Percentiles rank a stretch among this genome's conserved stretches.
phyloP scores from a whole-genome alignment of 2,329 filamentous ascomycete genomes.

The Lizonia empirigonia region DNA sequence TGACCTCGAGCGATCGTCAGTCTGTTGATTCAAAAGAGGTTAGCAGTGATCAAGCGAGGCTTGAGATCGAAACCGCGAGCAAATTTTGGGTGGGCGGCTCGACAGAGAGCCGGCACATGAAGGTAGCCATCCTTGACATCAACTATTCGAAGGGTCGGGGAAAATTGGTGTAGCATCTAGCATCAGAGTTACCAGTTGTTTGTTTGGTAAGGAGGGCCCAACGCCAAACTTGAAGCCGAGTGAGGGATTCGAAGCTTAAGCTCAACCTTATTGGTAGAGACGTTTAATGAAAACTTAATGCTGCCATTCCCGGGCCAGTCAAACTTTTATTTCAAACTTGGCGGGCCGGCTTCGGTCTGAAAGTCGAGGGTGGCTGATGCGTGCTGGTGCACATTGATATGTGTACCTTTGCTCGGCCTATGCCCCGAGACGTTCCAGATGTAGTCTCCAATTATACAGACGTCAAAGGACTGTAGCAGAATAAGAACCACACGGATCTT shows the following conservation, averaged over 20 bases:
- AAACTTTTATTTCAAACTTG: background rate
- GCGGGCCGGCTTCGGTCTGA: background rate
- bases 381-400: slow-evolving; percentile 1
- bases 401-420: background rate
- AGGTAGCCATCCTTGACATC: background rate
- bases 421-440: slow-evolving; percentile 1
- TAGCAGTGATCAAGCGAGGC: slow-evolving; percentile 2
- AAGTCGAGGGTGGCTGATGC: background rate
- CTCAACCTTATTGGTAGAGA: background rate
- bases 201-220: background rate
- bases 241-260: slow-evolving; percentile 6
- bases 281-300: background rate
- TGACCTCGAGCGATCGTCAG: slow-evolving; percentile 59
- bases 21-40: slow-evolving; percentile 4
- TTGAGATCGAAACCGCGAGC: background rate
- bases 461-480: background rate
- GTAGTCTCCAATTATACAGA: slow-evolving; percentile 4
- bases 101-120: background rate
- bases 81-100: background rate
- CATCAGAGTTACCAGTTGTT: too few species aligned
- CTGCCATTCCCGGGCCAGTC: slow-evolving; percentile 1
- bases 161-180: background rate
- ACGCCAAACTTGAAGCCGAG: background rate
- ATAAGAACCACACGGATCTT: slow-evolving; percentile 59
- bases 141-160: background rate